phyloP scores from a whole-genome alignment of 441 rosid genomes.

The Eruca vesicaria region DNA sequence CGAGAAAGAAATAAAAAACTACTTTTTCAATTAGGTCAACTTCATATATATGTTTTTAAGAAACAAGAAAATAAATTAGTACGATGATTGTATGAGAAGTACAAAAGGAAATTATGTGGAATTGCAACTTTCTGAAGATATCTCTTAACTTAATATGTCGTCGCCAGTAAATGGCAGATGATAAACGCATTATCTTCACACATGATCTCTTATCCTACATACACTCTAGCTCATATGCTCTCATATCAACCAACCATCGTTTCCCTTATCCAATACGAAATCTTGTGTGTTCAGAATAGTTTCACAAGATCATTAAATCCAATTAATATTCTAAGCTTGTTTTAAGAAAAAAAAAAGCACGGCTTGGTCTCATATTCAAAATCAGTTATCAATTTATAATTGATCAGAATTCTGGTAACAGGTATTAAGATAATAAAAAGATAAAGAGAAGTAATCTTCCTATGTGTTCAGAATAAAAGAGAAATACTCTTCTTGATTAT shows the following conservation, averaged over 20 bases:
- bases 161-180: conserved; percentile 28
- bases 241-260: conserved; percentile 2
- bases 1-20: not conserved
- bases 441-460: not conserved
- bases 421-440: not conserved
- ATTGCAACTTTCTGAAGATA: conserved; percentile 8
- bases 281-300: conserved; percentile 18
- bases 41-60: not conserved
- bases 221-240: conserved; percentile 19
- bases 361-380: not conserved
- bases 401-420: not conserved
- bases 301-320: not conserved
- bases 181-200: conserved; percentile 33
- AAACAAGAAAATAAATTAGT: not conserved
- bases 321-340: not conserved
- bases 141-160: conserved; percentile 20
- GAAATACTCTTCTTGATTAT: conserved; percentile 1
- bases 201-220: conserved; percentile 22
- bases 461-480: too few relatives aligned
- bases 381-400: not conserved
- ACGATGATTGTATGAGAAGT: not conserved
- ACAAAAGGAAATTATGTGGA: conserved; percentile 12
- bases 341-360: not conserved
- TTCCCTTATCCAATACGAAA: conserved; percentile 22
- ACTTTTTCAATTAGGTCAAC: conserved; percentile 7